Conservation (phyloP, 352 stramenopile genomes). For the Pythium myriotylum region DNA sequence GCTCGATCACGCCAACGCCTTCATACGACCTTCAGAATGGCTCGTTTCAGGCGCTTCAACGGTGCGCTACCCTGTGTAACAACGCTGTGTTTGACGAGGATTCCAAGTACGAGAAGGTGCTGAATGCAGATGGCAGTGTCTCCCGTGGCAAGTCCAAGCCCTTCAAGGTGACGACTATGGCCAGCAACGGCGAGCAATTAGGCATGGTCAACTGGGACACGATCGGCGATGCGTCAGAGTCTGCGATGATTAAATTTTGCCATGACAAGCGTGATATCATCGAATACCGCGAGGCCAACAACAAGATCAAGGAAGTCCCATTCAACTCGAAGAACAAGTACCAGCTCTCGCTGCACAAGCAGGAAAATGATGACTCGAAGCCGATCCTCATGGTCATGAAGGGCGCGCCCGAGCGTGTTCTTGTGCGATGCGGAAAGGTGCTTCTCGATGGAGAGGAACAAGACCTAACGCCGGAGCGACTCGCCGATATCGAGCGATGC, state of each 20-base stretch:
- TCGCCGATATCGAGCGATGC: conserved; percentile 59
- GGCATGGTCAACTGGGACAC: conserved; percentile 67
- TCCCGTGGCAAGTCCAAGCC: conserved; percentile 49
- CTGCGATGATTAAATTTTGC: conserved; percentile 87
- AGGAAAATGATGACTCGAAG: conserved; percentile 70
- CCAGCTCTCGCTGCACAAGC: conserved; percentile 79
- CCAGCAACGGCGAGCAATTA: conserved; percentile 40
- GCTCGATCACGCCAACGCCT: conserved; percentile 57
- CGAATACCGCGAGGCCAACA: conserved; percentile 60
- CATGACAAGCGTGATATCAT: conserved; percentile 76
- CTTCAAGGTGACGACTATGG: conserved; percentile 61
- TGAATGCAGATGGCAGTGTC: conserved; percentile 45
- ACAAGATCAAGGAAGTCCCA: conserved; percentile 82
- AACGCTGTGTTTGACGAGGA: conserved; percentile 80
- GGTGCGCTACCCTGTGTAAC: conserved; percentile 78
- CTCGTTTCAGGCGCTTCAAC: conserved; percentile 54
- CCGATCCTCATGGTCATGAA: conserved; percentile 92
- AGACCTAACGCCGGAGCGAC: conserved; percentile 92
- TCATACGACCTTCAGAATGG: conserved; percentile 43
- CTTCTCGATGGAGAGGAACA: conserved; percentile 52
- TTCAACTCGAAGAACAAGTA: conserved; percentile 91
- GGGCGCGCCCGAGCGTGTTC: conserved; percentile 95
- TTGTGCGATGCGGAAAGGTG: conserved; percentile 86
- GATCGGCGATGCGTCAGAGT: conserved; percentile 80
- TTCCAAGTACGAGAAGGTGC: conserved; percentile 75